phyloP scores from a whole-genome alignment of 441 rosid genomes.

The Pelargonium citronellum region DNA sequence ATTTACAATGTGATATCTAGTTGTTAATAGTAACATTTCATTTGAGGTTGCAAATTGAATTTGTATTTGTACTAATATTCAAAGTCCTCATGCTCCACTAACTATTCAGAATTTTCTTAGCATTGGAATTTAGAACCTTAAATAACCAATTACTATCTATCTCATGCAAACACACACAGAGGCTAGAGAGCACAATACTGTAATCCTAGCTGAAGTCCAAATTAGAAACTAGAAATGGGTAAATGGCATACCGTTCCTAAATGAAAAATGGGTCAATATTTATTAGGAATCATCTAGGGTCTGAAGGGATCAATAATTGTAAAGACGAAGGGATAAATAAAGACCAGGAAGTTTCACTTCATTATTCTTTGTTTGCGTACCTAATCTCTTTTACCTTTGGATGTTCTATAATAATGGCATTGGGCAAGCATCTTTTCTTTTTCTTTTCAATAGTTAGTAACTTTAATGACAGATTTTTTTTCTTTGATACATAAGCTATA shows the following conservation, averaged over 20 bases:
- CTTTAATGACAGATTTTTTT: background rate
- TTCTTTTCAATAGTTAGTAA: background rate
- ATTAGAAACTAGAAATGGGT: background rate
- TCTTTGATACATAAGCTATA: background rate
- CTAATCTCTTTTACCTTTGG: no score
- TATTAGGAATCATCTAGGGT: no score
- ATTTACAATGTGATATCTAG: background rate
- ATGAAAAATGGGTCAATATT: no score
- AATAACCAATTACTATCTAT: background rate
- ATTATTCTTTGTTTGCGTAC: background rate
- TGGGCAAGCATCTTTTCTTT: background rate
- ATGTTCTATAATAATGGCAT: background rate
- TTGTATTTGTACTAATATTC: background rate
- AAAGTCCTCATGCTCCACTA: background rate
- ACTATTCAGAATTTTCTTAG: background rate
- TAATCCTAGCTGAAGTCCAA: no score
- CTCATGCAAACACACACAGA: background rate
- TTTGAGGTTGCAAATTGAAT: background rate
- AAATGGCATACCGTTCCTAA: background rate
- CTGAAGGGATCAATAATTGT: slow-evolving; percentile 2
- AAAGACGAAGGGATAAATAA: background rate
- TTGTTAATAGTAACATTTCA: slow-evolving; percentile 1
- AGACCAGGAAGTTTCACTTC: background rate
- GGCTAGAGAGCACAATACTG: no score
- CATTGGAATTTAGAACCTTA: background rate